A percentile compares a stretch with the other conserved stretches of the same genome.
These are phyloP conservation scores for Yarrowia deformans DNA, from an alignment of 805 yeast genomes.

Conservation along the genomic window DNA sequence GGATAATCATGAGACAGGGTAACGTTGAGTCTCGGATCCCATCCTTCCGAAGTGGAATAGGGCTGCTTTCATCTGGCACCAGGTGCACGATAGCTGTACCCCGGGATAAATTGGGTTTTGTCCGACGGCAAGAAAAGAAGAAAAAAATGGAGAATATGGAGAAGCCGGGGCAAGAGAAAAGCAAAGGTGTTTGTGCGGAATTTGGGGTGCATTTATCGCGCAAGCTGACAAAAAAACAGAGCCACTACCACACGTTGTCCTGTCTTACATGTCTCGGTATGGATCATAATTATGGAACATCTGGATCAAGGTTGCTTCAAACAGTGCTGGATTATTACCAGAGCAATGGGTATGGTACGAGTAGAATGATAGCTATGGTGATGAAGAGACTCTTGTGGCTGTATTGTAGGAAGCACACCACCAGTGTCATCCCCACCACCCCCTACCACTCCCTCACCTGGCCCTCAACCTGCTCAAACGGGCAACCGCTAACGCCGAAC, in stretches of 20 bases:
- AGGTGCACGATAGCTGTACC: slow-evolving; percentile 25
- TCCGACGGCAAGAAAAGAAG: slow-evolving; percentile 1
- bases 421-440: too few species aligned
- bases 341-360: too few species aligned
- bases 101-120: slow-evolving; percentile 33
- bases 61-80: slow-evolving; percentile 13
- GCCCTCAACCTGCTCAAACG: neutral
- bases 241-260: too few species aligned
- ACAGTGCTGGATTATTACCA: too few species aligned
- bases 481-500: slow-evolving; percentile 33
- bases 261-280: neutral
- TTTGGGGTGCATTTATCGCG: slow-evolving; percentile 19
- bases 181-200: neutral
- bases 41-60: slow-evolving; percentile 37
- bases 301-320: too few species aligned
- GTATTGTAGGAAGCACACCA: too few species aligned
- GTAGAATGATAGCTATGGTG: too few species aligned
- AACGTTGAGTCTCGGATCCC: slow-evolving; percentile 32
- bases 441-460: neutral
- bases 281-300: neutral
- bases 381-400: too few species aligned
- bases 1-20: slow-evolving; percentile 37
- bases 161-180: neutral
- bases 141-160: slow-evolving; percentile 4
- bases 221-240: neutral